Percentiles rank a stretch among this genome's conserved stretches.
Conservation (phyloP, 2,329 filamentous ascomycete genomes). For the Curvularia eragrostidis region DNA sequence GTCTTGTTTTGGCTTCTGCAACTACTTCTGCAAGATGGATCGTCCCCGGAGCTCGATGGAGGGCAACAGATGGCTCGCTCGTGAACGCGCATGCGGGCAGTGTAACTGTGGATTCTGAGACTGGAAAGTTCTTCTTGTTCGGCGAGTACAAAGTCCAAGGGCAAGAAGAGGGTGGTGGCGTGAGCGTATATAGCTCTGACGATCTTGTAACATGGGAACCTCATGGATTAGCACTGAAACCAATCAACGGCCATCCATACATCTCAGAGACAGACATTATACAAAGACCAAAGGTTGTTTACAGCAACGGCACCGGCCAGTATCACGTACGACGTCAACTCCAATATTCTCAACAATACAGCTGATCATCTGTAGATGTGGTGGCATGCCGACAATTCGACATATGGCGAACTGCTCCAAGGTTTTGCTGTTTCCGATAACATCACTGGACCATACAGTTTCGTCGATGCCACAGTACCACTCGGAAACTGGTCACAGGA, state of each 20-base stretch:
- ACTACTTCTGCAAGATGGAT: constrained; percentile 60
- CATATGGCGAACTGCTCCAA: constrained; percentile 64
- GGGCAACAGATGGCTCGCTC: constrained; percentile 65
- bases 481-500: constrained; percentile 70
- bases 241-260: constrained; percentile 62
- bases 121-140: constrained; percentile 66
- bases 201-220: constrained; percentile 66
- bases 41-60: constrained; percentile 67
- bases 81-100: constrained; percentile 69
- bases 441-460: constrained; percentile 62
- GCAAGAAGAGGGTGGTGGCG: constrained; percentile 65
- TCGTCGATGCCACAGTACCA: constrained; percentile 61
- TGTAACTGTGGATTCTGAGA: constrained; percentile 60
- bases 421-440: constrained; percentile 62
- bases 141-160: constrained; percentile 67
- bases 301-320: constrained; percentile 60
- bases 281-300: constrained; percentile 68
- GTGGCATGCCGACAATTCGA: constrained; percentile 67
- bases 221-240: constrained; percentile 63
- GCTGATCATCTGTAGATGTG: constrained; percentile 54
- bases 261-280: constrained; percentile 65
- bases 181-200: constrained; percentile 65
- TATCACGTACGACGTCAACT: constrained; percentile 58
- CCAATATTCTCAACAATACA: no score
- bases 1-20: constrained; percentile 33